Evolutionary conservation across 352 stramenopile species (phyloP).

Genomic region (Pythium scleroteichum): DNA sequence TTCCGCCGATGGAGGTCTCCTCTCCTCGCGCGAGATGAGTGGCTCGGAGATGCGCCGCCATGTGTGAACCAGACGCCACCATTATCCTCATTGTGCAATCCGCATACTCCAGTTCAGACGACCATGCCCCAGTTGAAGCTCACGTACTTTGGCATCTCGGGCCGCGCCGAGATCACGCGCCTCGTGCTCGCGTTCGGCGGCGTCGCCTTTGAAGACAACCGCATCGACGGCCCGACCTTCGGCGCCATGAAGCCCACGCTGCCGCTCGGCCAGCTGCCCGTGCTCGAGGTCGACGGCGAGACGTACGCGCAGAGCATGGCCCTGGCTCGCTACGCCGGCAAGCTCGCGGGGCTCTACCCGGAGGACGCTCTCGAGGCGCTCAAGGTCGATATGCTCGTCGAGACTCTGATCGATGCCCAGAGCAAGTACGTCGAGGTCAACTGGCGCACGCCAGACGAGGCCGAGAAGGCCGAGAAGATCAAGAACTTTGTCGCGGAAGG

Average conservation of each 20-base stretch:
- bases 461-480: constrained; percentile 44
- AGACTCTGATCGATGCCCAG: constrained; percentile 35
- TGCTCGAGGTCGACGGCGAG: constrained; percentile 50
- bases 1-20: not conserved
- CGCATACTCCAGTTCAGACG: constrained; percentile 33
- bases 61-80: no score
- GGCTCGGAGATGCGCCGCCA: no score
- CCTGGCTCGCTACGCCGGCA: constrained; percentile 56
- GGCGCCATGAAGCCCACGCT: constrained; percentile 36
- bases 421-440: constrained; percentile 35
- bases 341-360: constrained; percentile 49
- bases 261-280: constrained; percentile 49
- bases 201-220: constrained; percentile 57
- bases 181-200: constrained; percentile 44
- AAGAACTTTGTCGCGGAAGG: constrained; percentile 41
- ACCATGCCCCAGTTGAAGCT: constrained; percentile 51
- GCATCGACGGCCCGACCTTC: constrained; percentile 34
- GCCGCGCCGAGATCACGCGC: constrained; percentile 51
- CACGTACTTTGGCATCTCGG: constrained; percentile 49
- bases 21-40: no score
- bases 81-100: constrained; percentile 29
- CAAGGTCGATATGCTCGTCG: constrained; percentile 43
- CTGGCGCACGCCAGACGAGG: constrained; percentile 38
- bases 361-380: constrained; percentile 38
- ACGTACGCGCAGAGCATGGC: constrained; percentile 56